Conservation (phyloP, 352 stramenopile species). For the Pythium rishiriense region DNA sequence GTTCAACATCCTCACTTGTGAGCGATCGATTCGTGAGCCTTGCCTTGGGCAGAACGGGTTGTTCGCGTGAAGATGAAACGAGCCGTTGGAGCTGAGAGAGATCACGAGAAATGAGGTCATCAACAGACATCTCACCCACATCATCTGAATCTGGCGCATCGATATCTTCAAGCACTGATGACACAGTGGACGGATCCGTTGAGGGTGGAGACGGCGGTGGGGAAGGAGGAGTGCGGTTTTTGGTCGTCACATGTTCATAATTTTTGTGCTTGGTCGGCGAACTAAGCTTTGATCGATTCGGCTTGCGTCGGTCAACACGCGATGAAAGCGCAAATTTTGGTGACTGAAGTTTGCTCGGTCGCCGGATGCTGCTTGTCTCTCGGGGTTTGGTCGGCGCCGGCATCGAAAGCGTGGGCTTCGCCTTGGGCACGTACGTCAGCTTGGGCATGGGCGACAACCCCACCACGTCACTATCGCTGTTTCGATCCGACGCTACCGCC, state of each 20-base stretch:
- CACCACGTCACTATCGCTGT: conserved; percentile 2
- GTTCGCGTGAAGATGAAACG: conserved; percentile 31
- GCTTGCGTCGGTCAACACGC: not conserved
- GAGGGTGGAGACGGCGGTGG: conserved; percentile 9
- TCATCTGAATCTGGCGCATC: conserved; percentile 20
- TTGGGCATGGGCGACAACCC: conserved; percentile 50
- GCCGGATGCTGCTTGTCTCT: not conserved
- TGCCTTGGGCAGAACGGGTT: not conserved
- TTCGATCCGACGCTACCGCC: not conserved
- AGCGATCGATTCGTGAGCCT: conserved; percentile 15
- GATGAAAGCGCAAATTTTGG: not conserved
- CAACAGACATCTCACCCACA: conserved; percentile 40
- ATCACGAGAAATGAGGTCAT: conserved; percentile 49
- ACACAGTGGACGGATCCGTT: conserved; percentile 30
- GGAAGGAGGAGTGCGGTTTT: not conserved
- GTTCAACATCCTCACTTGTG: conserved; percentile 35
- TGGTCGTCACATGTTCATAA: not conserved
- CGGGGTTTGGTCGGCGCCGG: conserved; percentile 1
- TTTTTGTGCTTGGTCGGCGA: conserved; percentile 5
- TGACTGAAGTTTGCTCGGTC: not conserved
- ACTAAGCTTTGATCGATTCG: not conserved
- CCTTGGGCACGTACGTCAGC: conserved; percentile 38
- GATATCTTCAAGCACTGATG: conserved; percentile 30
- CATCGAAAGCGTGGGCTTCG: conserved; percentile 41
- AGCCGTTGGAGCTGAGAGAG: conserved; percentile 42